Conservation (phyloP, 1,284 basidiomycete species). For the Lignosus rhinocerotis region DNA sequence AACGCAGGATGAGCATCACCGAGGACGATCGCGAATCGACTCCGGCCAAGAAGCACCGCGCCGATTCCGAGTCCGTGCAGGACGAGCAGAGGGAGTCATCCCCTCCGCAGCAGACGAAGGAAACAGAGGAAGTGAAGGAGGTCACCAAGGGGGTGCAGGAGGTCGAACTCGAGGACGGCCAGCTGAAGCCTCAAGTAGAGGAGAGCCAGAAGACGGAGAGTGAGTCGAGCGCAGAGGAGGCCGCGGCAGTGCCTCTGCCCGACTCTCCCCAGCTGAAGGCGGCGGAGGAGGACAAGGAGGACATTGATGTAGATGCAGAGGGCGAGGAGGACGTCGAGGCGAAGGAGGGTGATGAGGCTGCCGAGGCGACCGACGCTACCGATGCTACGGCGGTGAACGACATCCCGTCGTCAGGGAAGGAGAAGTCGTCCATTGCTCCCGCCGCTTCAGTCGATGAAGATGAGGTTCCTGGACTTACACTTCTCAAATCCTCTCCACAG, state of each 20-base stretch:
- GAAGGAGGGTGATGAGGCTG: constrained; percentile 15
- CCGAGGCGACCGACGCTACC: not conserved
- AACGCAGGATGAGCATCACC: constrained; percentile 59
- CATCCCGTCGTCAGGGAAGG: constrained; percentile 3
- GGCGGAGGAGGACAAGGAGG: constrained; percentile 13
- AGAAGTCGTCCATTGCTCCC: not conserved
- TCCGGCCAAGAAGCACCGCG: constrained; percentile 47
- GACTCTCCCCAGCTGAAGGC: constrained; percentile 37
- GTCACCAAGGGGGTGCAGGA: constrained; percentile 70
- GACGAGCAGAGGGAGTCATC: constrained; percentile 19
- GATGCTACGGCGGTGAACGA: not conserved
- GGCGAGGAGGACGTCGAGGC: not conserved
- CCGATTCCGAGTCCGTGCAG: constrained; percentile 33
- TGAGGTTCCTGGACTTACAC: constrained; percentile 23
- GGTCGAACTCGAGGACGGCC: constrained; percentile 57
- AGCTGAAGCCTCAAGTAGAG: constrained; percentile 37
- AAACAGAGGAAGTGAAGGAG: constrained; percentile 60
- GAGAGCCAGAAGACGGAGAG: constrained; percentile 14
- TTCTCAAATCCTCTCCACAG: not conserved
- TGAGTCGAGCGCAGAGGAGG: constrained; percentile 44
- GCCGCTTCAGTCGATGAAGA: constrained; percentile 9
- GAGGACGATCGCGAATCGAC: constrained; percentile 42
- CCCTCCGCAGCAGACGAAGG: constrained; percentile 26
- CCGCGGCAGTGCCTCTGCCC: constrained; percentile 50
- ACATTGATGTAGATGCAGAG: constrained; percentile 1